Percentiles rank a stretch among this genome's conserved stretches.
Conservation (phyloP, 768 basidiomycete species). For the Mycena belliarum region DNA sequence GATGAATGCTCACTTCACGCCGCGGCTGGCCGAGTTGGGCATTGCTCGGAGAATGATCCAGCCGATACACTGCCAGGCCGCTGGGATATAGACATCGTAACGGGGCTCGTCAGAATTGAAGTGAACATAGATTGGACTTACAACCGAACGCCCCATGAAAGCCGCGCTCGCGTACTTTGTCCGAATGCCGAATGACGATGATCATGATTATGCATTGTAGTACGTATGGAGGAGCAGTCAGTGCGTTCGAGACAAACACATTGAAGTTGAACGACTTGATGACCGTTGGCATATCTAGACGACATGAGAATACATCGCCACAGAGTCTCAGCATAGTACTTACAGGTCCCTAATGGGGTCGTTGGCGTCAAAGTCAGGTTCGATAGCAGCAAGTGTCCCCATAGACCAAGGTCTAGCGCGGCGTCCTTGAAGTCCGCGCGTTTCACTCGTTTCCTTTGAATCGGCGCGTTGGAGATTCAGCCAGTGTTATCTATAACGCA, state of each 20-base stretch:
- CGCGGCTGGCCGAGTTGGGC: conserved; percentile 27
- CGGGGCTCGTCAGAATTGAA: neutral
- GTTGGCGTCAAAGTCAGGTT: conserved; percentile 36
- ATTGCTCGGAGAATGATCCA: conserved; percentile 37
- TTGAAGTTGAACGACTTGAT: conserved; percentile 39
- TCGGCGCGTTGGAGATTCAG: too few species aligned
- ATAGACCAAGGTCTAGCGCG: conserved; percentile 34
- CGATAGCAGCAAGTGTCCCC: conserved; percentile 38
- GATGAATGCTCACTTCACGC: conserved; percentile 27
- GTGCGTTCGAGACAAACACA: conserved; percentile 36
- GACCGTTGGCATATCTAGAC: conserved; percentile 36
- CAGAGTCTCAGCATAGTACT: too few species aligned
- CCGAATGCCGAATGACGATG: conserved; percentile 32
- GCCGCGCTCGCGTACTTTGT: conserved; percentile 32
- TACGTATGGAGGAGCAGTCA: conserved; percentile 38
- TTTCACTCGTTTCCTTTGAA: conserved; percentile 26
- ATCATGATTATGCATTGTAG: conserved; percentile 35
- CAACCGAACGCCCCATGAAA: conserved; percentile 38
- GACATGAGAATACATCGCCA: too few species aligned
- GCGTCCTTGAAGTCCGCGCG: conserved; percentile 38
- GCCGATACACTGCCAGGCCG: conserved; percentile 36
- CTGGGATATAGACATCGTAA: too few species aligned
- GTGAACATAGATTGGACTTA: neutral
- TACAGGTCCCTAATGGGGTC: conserved; percentile 19
- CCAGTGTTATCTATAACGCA: too few species aligned